Evolutionary conservation across 768 basidiomycete genomes (phyloP).

Genomic region (Xerocomus potaroensis): DNA sequence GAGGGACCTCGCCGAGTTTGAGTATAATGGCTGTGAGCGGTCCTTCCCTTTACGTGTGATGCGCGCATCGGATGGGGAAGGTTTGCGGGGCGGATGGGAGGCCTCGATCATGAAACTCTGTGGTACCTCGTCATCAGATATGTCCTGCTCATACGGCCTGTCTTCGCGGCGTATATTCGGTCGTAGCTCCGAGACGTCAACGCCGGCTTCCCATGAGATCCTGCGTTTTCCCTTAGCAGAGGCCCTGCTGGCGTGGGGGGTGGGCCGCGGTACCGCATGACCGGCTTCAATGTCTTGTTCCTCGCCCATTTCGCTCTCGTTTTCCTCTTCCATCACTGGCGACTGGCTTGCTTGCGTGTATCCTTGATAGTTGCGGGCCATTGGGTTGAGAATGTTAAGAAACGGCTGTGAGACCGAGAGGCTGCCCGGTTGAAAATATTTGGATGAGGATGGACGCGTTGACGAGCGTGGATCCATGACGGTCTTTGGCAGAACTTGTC

Average conservation of each 20-base stretch:
- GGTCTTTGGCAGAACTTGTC: slow-evolving; percentile 11
- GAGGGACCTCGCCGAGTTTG: slow-evolving; percentile 39
- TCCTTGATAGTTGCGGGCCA: slow-evolving; percentile 68
- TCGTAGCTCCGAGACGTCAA: slow-evolving; percentile 53
- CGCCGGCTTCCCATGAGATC: slow-evolving; percentile 56
- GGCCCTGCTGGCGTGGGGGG: slow-evolving; percentile 25
- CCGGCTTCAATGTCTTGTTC: slow-evolving; percentile 62
- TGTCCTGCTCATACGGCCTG: slow-evolving; percentile 51
- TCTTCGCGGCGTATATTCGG: slow-evolving; percentile 74
- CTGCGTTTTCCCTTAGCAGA: slow-evolving; percentile 44
- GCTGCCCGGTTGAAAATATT: slow-evolving; percentile 15
- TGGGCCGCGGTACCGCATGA: slow-evolving; percentile 29
- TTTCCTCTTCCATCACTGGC: slow-evolving; percentile 69
- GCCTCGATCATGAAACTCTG: slow-evolving; percentile 85
- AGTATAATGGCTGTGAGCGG: slow-evolving; percentile 51
- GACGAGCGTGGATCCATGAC: slow-evolving; percentile 14
- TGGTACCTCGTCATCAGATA: slow-evolving; percentile 80
- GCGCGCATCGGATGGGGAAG: slow-evolving; percentile 26
- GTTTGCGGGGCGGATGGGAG: slow-evolving; percentile 37
- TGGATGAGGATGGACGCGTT: slow-evolving; percentile 17
- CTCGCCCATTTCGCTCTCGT: slow-evolving; percentile 39
- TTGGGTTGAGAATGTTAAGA: slow-evolving; percentile 78
- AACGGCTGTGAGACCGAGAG: slow-evolving; percentile 67
- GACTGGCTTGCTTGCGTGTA: slow-evolving; percentile 73
- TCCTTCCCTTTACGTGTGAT: slow-evolving; percentile 34